Conservation (phyloP, 257 asterid genomes). For the Scutellaria galericulata region DNA sequence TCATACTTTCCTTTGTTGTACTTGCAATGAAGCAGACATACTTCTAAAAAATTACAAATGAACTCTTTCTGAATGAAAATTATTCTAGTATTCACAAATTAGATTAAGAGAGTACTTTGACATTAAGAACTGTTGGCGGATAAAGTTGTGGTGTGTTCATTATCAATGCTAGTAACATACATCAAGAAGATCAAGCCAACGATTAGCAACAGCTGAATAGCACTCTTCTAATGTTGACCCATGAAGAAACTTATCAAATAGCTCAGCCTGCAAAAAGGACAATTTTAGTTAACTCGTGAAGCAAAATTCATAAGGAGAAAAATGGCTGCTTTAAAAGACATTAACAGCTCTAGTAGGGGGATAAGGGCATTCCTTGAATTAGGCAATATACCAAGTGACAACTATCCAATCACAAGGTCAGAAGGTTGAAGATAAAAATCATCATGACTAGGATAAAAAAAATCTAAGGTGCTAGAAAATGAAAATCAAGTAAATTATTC, state of each 20-base stretch:
- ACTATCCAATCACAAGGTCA: constrained; percentile 23
- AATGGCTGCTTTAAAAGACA: constrained; percentile 22
- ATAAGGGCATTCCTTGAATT: constrained; percentile 4
- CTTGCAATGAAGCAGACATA: constrained; percentile 9
- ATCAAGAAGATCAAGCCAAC: constrained; percentile 99
- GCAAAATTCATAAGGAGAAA: constrained; percentile 26
- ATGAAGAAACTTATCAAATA: constrained; percentile 90
- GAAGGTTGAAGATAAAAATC: background rate
- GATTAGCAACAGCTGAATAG: constrained; percentile 90
- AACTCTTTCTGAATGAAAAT: background rate
- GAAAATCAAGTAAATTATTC: constrained; percentile 14
- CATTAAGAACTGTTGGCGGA: background rate
- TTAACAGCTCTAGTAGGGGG: constrained; percentile 7
- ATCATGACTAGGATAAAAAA: constrained; percentile 13
- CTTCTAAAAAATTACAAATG: background rate
- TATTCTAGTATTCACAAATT: background rate
- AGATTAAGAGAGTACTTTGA: constrained; percentile 29
- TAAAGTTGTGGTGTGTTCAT: constrained; percentile 25
- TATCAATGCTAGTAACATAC: constrained; percentile 53
- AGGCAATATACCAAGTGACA: constrained; percentile 26
- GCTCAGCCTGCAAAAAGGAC: constrained; percentile 80
- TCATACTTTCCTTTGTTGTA: constrained; percentile 21
- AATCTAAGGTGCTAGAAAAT: constrained; percentile 29
- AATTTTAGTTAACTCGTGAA: constrained; percentile 31
- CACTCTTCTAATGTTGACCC: constrained; percentile 93